Percentiles rank a stretch among this genome's conserved stretches.
Conservation (phyloP, 352 stramenopile genomes). For the Phytopythium kandeliae region DNA sequence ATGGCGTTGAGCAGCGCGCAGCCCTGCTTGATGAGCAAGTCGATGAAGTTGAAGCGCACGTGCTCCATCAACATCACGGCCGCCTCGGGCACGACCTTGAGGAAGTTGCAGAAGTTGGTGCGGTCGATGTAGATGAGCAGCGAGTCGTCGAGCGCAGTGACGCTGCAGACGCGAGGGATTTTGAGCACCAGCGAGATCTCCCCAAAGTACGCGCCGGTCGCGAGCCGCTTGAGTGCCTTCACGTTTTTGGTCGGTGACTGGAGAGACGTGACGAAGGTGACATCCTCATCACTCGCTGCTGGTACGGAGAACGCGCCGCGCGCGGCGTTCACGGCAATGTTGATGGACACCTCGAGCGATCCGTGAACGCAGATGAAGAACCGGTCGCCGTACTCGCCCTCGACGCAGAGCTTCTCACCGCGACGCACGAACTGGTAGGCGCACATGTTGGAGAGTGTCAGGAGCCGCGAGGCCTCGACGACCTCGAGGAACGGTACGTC, state of each 20-base stretch:
- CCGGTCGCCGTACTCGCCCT: conserved; percentile 50
- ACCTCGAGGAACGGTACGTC: conserved; percentile 63
- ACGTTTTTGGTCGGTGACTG: conserved; percentile 24
- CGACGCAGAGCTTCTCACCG: conserved; percentile 41
- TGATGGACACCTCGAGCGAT: conserved; percentile 36
- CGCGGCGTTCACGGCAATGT: conserved; percentile 23
- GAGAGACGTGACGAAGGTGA: conserved; percentile 12
- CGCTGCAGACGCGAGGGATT: conserved; percentile 57
- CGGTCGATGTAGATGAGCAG: conserved; percentile 68
- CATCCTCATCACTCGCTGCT: background rate
- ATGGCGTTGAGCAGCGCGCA: conserved; percentile 51
- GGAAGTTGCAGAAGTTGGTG: conserved; percentile 61
- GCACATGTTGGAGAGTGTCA: conserved; percentile 62
- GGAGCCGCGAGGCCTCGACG: conserved; percentile 48
- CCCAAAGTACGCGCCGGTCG: conserved; percentile 55
- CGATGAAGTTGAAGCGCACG: conserved; percentile 52
- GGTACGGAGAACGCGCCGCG: conserved; percentile 18
- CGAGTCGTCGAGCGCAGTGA: conserved; percentile 54
- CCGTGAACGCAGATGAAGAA: conserved; percentile 76
- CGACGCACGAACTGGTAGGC: conserved; percentile 53
- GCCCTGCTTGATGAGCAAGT: conserved; percentile 54
- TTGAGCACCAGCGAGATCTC: conserved; percentile 72
- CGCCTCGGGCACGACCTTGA: conserved; percentile 58
- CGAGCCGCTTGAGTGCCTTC: conserved; percentile 47
- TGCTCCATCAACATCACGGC: conserved; percentile 52